phyloP scores from a whole-genome alignment of 2,329 filamentous ascomycete genomes.

The Elsinoe batatas region DNA sequence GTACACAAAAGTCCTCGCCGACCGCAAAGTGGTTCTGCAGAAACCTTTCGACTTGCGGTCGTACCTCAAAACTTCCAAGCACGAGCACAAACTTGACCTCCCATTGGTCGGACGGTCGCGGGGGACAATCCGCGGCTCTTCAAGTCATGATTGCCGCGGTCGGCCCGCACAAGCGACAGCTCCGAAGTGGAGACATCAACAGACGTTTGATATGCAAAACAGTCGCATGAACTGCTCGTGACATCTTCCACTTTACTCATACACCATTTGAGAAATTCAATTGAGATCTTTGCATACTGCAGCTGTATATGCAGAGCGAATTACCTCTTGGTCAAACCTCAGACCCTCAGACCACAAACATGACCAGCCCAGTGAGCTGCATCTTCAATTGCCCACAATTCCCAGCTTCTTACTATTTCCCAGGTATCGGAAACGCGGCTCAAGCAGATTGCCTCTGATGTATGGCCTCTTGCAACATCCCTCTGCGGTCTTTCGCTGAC shows the following conservation, averaged over 20 bases:
- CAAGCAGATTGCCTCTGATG: conserved; percentile 76
- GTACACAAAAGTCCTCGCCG: not conserved
- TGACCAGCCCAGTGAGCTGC: not conserved
- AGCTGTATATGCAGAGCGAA: not conserved
- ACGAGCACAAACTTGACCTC: not conserved
- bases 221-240: not conserved
- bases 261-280: not conserved
- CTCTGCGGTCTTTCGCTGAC: not conserved
- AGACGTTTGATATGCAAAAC: conserved; percentile 8
- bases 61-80: conserved; percentile 5
- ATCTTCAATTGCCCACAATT: not conserved
- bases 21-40: not conserved
- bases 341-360: not conserved
- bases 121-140: not conserved
- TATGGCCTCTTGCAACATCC: conserved; percentile 27
- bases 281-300: not conserved
- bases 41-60: not conserved
- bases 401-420: conserved; percentile 27
- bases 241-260: not conserved
- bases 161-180: not conserved
- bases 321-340: not conserved
- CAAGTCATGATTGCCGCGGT: not conserved
- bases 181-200: conserved; percentile 6
- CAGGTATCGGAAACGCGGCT: conserved; percentile 67
- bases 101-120: conserved; percentile 2